A percentile compares a stretch with the other conserved stretches of the same genome.
Conservation (phyloP, 2,329 filamentous ascomycete genomes). For the Mycosphaerelloides madeirae region DNA sequence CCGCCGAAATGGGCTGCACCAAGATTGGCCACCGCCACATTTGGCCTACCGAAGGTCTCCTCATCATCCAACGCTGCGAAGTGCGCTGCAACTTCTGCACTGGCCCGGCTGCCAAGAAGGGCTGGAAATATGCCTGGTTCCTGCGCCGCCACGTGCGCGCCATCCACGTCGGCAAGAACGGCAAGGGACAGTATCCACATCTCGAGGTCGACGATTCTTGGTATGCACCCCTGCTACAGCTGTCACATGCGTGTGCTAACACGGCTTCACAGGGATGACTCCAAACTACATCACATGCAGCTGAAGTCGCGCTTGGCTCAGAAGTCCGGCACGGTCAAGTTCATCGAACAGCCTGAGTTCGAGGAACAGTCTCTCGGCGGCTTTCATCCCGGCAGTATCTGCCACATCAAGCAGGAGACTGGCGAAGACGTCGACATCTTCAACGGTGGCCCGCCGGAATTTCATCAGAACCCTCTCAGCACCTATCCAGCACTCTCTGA, state of each 20-base stretch:
- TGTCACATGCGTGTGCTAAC: background rate
- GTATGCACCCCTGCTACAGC: slow-evolving; percentile 11
- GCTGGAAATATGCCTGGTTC: slow-evolving; percentile 28
- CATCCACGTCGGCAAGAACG: slow-evolving; percentile 18
- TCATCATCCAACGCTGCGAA: slow-evolving; percentile 28
- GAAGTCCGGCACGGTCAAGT: background rate
- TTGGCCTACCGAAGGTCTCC: slow-evolving; percentile 22
- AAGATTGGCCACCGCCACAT: slow-evolving; percentile 23
- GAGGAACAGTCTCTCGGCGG: background rate
- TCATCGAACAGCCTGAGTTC: slow-evolving; percentile 1
- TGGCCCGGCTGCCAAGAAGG: slow-evolving; percentile 11
- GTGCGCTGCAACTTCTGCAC: slow-evolving; percentile 25
- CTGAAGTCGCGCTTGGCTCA: background rate
- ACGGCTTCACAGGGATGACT: slow-evolving; percentile 3
- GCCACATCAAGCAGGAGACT: too few relatives aligned
- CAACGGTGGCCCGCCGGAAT: too few relatives aligned
- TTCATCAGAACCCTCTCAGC: background rate
- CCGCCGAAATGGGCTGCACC: slow-evolving; percentile 24
- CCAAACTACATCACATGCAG: background rate
- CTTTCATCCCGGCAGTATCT: too few relatives aligned
- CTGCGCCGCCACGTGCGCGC: slow-evolving; percentile 27
- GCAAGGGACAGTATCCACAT: slow-evolving; percentile 11
- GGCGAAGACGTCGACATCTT: too few relatives aligned
- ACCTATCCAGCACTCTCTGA: background rate
- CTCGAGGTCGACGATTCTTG: slow-evolving; percentile 18